Evolutionary conservation across 208 protist genomes (phyloP).

Genomic region (Hexamita inflata): DNA sequence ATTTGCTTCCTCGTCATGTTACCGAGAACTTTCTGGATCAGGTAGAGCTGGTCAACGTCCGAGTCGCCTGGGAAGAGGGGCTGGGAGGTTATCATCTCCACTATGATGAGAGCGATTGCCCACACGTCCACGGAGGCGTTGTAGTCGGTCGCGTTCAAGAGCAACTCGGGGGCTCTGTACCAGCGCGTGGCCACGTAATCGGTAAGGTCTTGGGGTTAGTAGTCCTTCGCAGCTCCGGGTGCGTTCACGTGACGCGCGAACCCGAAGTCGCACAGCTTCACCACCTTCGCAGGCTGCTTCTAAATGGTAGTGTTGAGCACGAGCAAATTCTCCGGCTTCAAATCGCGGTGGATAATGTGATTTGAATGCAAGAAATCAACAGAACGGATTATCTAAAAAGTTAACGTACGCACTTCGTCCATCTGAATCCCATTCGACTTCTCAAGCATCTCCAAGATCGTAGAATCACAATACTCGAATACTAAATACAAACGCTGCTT

Average conservation of each 20-base stretch:
- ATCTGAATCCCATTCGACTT: conserved; percentile 30
- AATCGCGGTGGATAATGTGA: conserved; percentile 27
- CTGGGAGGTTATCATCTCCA: conserved; percentile 43
- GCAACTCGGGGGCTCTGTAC: conserved; percentile 40
- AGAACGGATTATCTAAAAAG: conserved; percentile 28
- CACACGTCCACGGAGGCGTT: conserved; percentile 48
- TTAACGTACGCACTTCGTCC: conserved; percentile 36
- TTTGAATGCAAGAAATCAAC: not conserved
- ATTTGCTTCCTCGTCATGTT: conserved; percentile 9
- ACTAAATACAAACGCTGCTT: conserved; percentile 47
- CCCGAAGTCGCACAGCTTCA: conserved; percentile 37
- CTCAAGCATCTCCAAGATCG: conserved; percentile 48
- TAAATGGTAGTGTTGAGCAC: not conserved
- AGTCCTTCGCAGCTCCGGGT: not conserved
- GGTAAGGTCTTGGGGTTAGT: conserved; percentile 56
- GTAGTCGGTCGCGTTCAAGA: conserved; percentile 56
- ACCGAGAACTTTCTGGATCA: conserved; percentile 20
- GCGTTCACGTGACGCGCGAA: conserved; percentile 23
- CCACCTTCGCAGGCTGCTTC: not conserved
- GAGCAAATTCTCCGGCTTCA: conserved; percentile 41
- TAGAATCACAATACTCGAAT: conserved; percentile 49
- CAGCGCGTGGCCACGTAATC: conserved; percentile 35
- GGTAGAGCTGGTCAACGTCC: conserved; percentile 45
- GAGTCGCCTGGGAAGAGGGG: conserved; percentile 47
- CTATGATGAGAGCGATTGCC: conserved; percentile 51